These are phyloP conservation scores for Cardiospermum halicacabum DNA, from an alignment of 345 rosid species.

Conservation along the genomic window DNA sequence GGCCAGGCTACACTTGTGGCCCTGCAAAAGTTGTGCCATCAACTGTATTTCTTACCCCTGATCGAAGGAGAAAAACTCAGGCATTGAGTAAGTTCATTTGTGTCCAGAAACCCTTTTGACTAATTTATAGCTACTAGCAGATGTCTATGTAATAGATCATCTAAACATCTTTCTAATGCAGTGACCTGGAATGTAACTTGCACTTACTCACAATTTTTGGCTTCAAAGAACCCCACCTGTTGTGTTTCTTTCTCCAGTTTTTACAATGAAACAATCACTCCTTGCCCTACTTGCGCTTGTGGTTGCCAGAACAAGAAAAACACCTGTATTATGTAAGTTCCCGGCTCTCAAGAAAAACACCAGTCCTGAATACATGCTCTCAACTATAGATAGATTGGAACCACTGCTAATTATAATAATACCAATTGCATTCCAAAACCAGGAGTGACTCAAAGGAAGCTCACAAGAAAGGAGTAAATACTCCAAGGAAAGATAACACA, in stretches of 20 bases:
- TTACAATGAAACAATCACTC: slow-evolving; percentile 64
- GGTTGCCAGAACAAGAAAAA: slow-evolving; percentile 64
- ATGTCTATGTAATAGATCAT: neutral
- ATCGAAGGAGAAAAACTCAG: slow-evolving; percentile 65
- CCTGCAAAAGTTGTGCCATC: slow-evolving; percentile 70
- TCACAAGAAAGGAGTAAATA: slow-evolving; percentile 40
- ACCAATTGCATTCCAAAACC: slow-evolving; percentile 14
- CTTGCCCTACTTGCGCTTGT: slow-evolving; percentile 74
- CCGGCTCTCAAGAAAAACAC: slow-evolving; percentile 37
- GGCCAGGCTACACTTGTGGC: slow-evolving; percentile 77
- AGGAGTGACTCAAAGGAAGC: slow-evolving; percentile 52
- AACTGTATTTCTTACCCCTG: slow-evolving; percentile 51
- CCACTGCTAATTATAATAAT: slow-evolving; percentile 3
- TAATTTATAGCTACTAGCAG: neutral
- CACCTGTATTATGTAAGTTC: slow-evolving; percentile 55
- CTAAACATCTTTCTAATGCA: slow-evolving; percentile 21
- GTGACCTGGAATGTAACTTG: slow-evolving; percentile 96
- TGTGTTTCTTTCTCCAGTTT: slow-evolving; percentile 84
- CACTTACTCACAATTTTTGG: slow-evolving; percentile 78
- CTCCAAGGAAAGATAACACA: slow-evolving; percentile 46
- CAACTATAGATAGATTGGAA: too few species aligned
- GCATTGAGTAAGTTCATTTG: slow-evolving; percentile 49
- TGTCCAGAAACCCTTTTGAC: neutral
- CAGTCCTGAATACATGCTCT: slow-evolving; percentile 23
- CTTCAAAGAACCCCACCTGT: slow-evolving; percentile 67